Conservation (phyloP, 371 early-diverging fungal species). For the Capillidium rhysosporum region DNA sequence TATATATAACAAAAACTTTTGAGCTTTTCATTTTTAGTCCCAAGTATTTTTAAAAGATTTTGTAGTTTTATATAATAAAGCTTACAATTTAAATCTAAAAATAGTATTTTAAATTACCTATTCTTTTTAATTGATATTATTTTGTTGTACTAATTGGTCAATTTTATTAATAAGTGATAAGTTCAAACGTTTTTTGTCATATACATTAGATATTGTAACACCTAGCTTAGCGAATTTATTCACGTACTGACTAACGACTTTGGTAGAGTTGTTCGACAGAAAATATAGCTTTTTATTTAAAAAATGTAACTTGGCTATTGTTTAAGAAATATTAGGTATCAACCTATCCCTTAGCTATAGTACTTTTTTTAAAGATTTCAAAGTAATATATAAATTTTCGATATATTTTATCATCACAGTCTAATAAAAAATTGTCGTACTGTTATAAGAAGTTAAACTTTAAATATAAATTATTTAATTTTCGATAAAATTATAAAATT, state of each 20-base stretch:
- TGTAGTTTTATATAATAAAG: too few relatives aligned
- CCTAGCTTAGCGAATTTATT: constrained; percentile 63
- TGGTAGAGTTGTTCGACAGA: constrained; percentile 92
- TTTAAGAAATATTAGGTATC: constrained; percentile 42
- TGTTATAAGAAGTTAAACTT: constrained; percentile 42
- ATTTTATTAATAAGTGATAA: too few relatives aligned
- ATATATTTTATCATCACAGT: constrained; percentile 76
- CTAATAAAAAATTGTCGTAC: constrained; percentile 82
- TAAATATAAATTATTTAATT: too few relatives aligned
- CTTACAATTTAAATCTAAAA: constrained; percentile 5
- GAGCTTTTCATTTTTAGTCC: too few relatives aligned
- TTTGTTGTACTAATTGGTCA: too few relatives aligned
- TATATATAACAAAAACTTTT: too few relatives aligned
- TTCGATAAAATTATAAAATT: too few relatives aligned
- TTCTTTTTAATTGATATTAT: constrained; percentile 38
- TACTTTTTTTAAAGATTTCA: too few relatives aligned
- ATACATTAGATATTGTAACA: too few relatives aligned
- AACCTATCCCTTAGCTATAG: constrained; percentile 66
- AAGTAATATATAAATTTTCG: neutral
- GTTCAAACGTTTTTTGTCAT: too few relatives aligned
- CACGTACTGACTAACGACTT: constrained; percentile 56
- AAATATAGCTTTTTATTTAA: constrained; percentile 70
- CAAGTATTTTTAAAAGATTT: too few relatives aligned
- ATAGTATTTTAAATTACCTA: neutral
- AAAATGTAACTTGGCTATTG: constrained; percentile 22